Evolutionary conservation across 1,139 yeast genomes (phyloP), one percentile per base, ranked within the genome.

Genomic region (Pichia sp.): DNA sequence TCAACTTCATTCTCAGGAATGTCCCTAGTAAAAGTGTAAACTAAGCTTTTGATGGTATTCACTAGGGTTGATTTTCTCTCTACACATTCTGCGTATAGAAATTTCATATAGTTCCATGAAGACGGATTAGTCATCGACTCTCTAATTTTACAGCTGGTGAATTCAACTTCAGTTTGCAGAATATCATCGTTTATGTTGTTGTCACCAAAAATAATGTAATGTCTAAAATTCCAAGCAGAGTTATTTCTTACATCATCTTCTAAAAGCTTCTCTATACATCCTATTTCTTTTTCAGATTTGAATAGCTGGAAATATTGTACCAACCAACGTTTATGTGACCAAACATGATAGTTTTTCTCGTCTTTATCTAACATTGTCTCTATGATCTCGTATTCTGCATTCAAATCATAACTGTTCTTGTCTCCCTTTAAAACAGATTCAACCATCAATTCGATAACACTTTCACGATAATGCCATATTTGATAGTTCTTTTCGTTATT

Each of bases 141-240:
- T 4, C 52, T 62, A 23, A 88, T 81, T 43, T 68, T 60, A 1
- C 49, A 52, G 43, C 66, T 63, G 1, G 72, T 69, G 52, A 61
- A 84, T 5, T 64, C 65, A 4, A 74, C 51, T 48, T 77, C 83
- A 3, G 57, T 60, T 1, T 53, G 48, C 21, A 71, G 30, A 6
- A 38, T 37, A 2, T 20, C 15, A 18, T n/a, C 21, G 10, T 35
- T 33, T 4, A 40, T 19, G 1, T 17, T 9, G 9, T 28, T 26
- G 10, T 17, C 21, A 2, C 66, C 64, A 43, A 70, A 68, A 28
- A 58, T 55, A 18, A 83, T 59, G 53, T 80, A 86, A 64, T 68
- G 84, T 41, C 96, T 69, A 61, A 85, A 94, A 43, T 79, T 73
- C 99, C 99, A 91, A 0, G 95, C 96, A 42, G 95, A 84, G 60